Conservation (phyloP, 1,284 basidiomycete genomes). For the Cryptococcus sp. region DNA sequence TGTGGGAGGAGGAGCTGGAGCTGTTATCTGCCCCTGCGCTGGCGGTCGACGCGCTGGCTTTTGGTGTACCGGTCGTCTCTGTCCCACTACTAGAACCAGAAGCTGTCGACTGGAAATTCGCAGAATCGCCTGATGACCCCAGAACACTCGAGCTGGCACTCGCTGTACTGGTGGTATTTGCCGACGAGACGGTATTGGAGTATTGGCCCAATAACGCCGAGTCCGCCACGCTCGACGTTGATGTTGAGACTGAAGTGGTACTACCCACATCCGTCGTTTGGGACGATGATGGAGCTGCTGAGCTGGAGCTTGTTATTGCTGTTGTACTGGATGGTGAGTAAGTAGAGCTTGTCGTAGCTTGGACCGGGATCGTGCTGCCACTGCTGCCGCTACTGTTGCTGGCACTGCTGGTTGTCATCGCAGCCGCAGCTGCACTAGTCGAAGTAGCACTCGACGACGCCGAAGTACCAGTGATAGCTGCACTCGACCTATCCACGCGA, state of each 20-base stretch:
- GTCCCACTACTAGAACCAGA: neutral
- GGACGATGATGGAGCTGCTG: neutral
- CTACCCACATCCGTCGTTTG: too few relatives aligned
- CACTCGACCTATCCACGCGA: neutral
- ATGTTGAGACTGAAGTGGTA: too few relatives aligned
- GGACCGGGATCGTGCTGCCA: neutral
- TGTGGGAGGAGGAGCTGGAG: constrained; percentile 4
- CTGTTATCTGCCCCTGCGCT: neutral
- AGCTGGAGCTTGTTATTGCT: neutral
- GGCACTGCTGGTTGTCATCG: neutral
- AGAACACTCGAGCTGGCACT: neutral
- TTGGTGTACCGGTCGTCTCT: neutral
- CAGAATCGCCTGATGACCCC: neutral
- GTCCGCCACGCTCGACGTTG: too few relatives aligned
- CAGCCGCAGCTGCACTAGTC: neutral
- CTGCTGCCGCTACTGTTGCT: neutral
- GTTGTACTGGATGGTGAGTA: neutral
- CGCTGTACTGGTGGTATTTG: neutral
- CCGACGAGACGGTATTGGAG: neutral
- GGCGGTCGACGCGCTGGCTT: neutral
- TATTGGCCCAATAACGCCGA: too few relatives aligned
- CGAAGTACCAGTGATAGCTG: neutral
- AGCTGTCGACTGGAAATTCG: neutral
- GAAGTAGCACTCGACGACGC: neutral
- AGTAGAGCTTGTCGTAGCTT: neutral